A percentile compares a stretch with the other conserved stretches of the same genome.
Evolutionary conservation across 208 protist species (phyloP).

Genomic region (Angomonas desouzai): DNA sequence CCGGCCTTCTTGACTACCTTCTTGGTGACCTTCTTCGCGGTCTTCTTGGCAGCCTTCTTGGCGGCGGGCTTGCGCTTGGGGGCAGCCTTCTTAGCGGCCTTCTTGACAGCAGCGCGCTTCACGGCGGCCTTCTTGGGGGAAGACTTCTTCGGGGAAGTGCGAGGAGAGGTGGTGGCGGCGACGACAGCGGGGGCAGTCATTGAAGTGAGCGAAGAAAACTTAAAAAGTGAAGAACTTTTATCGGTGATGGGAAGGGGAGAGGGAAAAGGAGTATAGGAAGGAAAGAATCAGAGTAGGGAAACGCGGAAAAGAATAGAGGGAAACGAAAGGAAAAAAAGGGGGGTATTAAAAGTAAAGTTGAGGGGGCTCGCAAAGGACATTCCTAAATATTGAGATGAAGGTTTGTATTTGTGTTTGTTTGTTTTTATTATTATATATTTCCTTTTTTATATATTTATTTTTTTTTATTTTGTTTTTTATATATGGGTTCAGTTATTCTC

Average conservation of each 20-base stretch:
- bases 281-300: not conserved
- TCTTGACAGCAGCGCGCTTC: conserved; percentile 14
- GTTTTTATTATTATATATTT: not conserved
- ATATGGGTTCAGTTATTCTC: conserved; percentile 3
- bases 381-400: no score
- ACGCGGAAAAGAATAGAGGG: not conserved
- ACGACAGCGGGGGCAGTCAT: not conserved
- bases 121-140: conserved; percentile 27
- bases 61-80: conserved; percentile 8
- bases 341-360: no score
- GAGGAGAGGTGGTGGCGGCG: conserved; percentile 9
- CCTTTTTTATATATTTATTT: conserved; percentile 8
- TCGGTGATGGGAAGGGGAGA: no score
- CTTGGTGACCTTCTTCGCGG: conserved; percentile 25
- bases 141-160: conserved; percentile 23
- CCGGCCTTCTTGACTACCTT: conserved; percentile 11
- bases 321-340: no score
- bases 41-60: conserved; percentile 29
- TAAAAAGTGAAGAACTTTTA: conserved; percentile 12
- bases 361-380: no score
- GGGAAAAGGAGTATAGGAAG: conserved; percentile 1
- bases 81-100: conserved; percentile 23
- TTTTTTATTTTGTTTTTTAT: conserved; percentile 12
- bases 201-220: conserved; percentile 6
- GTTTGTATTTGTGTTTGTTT: not conserved